phyloP scores from a whole-genome alignment of 2,329 filamentous ascomycete genomes.

The Teratosphaeria zuluensis region DNA sequence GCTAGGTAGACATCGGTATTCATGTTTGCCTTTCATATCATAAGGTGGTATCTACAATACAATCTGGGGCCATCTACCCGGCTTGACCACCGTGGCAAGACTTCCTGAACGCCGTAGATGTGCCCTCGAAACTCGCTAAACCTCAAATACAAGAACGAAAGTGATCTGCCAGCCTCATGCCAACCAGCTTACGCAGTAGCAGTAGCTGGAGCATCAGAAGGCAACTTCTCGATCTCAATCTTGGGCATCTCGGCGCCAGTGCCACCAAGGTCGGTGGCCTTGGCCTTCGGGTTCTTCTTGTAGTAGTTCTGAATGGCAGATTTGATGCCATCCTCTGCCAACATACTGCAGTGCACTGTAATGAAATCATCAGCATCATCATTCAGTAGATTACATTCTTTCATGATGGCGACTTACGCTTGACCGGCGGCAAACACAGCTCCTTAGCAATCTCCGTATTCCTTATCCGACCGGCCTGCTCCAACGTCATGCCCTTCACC shows the following conservation, averaged over 20 bases:
- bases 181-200: conserved; percentile 1
- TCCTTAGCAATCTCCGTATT: conserved; percentile 99
- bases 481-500: conserved; percentile 89
- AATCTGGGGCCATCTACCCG: background rate
- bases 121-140: conserved; percentile 4
- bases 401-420: conserved; percentile 49
- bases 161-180: background rate
- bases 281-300: conserved; percentile 74
- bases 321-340: conserved; percentile 88
- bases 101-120: background rate
- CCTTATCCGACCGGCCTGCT: conserved; percentile 83
- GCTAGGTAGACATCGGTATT: background rate
- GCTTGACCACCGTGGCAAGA: background rate
- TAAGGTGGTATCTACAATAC: background rate
- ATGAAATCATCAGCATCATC: background rate
- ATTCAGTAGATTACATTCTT: background rate
- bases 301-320: conserved; percentile 86
- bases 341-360: conserved; percentile 80
- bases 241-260: conserved; percentile 60
- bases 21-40: background rate
- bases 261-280: conserved; percentile 65
- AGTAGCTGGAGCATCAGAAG: conserved; percentile 15
- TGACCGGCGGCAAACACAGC: conserved; percentile 78
- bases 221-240: conserved; percentile 50
- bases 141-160: background rate